A percentile compares a stretch with the other conserved stretches of the same genome.
phyloP scores from a whole-genome alignment of 805 yeast genomes.

The Ogataea zsoltii region DNA sequence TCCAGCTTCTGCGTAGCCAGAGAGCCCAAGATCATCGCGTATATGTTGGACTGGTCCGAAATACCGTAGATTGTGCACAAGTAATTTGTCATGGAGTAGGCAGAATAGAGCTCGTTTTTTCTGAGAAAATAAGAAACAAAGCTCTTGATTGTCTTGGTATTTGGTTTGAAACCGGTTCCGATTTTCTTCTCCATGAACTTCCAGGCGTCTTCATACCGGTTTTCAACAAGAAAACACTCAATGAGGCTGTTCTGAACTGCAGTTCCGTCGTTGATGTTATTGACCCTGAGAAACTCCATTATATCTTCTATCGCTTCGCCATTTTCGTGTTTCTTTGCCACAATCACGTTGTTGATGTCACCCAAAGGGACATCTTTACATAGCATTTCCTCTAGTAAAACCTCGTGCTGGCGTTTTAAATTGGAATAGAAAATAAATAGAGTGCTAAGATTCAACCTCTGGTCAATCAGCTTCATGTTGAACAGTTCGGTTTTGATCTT shows the following conservation, averaged over 20 bases:
- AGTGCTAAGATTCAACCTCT: slow-evolving; percentile 12
- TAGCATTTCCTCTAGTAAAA: slow-evolving; percentile 8
- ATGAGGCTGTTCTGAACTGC: slow-evolving; percentile 10
- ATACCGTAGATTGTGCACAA: slow-evolving; percentile 4
- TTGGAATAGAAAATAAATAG: slow-evolving; percentile 13
- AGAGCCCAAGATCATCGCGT: slow-evolving; percentile 3
- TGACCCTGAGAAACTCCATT: slow-evolving; percentile 6
- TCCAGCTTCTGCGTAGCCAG: neutral
- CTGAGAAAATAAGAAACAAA: slow-evolving; percentile 8
- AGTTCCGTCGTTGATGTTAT: slow-evolving; percentile 7
- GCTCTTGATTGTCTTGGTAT: slow-evolving; percentile 9
- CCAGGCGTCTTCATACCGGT: slow-evolving; percentile 10
- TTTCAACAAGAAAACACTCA: slow-evolving; percentile 5
- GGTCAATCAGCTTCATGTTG: slow-evolving; percentile 6
- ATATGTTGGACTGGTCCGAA: slow-evolving; percentile 2
- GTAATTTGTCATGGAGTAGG: slow-evolving; percentile 11
- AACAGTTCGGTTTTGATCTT: slow-evolving; percentile 5
- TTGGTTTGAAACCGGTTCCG: slow-evolving; percentile 3
- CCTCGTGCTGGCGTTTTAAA: slow-evolving; percentile 4
- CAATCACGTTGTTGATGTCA: slow-evolving; percentile 10
- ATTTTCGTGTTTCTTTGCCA: slow-evolving; percentile 5
- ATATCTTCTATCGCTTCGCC: slow-evolving; percentile 11
- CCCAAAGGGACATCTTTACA: slow-evolving; percentile 5
- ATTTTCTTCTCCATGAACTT: slow-evolving; percentile 3
- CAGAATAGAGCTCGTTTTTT: slow-evolving; percentile 8